Evolutionary conservation across 2,329 filamentous ascomycete species (phyloP).

Genomic region (Paracorniculantispora psalliotae): DNA sequence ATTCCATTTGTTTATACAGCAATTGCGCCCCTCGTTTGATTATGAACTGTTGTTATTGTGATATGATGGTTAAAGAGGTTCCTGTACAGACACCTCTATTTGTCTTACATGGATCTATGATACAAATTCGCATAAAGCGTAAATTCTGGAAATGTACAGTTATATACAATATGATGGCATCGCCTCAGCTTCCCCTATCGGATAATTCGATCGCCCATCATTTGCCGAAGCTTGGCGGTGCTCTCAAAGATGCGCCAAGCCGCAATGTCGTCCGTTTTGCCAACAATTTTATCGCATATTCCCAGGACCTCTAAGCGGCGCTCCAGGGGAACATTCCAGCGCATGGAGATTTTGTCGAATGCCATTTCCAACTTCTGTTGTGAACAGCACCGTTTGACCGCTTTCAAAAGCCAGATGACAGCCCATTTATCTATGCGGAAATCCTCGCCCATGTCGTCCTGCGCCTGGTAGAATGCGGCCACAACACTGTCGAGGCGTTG

Average conservation of each 20-base stretch:
- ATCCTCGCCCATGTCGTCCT: constrained; percentile 41
- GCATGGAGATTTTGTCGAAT: constrained; percentile 44
- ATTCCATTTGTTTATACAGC: constrained; percentile 14
- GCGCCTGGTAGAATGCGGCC: constrained; percentile 54
- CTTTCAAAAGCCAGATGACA: constrained; percentile 54
- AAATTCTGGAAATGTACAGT: constrained; percentile 3
- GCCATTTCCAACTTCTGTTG: constrained; percentile 47
- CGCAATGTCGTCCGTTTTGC: background rate
- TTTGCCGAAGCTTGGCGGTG: background rate
- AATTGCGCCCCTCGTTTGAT: background rate
- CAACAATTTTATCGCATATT: constrained; percentile 12
- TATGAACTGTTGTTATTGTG: background rate
- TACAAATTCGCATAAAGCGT: constrained; percentile 15
- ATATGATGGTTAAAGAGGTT: background rate
- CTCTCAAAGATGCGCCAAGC: constrained; percentile 7
- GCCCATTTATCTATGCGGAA: constrained; percentile 57
- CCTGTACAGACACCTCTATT: background rate
- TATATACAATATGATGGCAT: background rate
- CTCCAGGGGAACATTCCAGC: constrained; percentile 33
- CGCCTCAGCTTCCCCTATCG: background rate
- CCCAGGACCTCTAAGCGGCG: background rate
- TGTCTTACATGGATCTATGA: background rate
- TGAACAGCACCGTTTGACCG: constrained; percentile 58
- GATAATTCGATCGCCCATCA: background rate
- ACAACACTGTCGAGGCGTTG: constrained; percentile 64